phyloP scores from a whole-genome alignment of 176 grass and related monocot genomes.

The Rhynchospora tenuis region DNA sequence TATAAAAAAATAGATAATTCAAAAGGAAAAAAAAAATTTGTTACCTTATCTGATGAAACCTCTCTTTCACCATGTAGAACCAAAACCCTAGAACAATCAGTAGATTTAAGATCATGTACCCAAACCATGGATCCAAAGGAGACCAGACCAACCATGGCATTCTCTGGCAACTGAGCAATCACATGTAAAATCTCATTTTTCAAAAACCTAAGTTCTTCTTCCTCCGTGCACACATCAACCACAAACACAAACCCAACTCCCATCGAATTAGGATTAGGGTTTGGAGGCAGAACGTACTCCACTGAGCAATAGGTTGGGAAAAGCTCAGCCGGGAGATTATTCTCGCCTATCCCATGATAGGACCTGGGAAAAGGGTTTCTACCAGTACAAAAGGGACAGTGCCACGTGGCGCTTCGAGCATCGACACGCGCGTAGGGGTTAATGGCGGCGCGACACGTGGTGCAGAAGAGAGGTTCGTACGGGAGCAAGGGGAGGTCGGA shows the following conservation, averaged over 20 bases:
- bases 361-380: conserved; percentile 59
- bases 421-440: conserved; percentile 79
- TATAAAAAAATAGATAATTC: neutral
- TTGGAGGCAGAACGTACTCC: conserved; percentile 64
- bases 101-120: conserved; percentile 75
- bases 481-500: conserved; percentile 75
- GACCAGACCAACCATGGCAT: conserved; percentile 52
- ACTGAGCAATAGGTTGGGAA: conserved; percentile 96
- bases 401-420: conserved; percentile 63
- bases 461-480: conserved; percentile 68
- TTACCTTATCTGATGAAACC: conserved; percentile 60
- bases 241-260: conserved; percentile 64
- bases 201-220: conserved; percentile 50
- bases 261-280: conserved; percentile 21
- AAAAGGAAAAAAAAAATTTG: neutral
- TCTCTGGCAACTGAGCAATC: conserved; percentile 71
- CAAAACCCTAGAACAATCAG: conserved; percentile 55
- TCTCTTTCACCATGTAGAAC: conserved; percentile 78
- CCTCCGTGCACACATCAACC: conserved; percentile 43
- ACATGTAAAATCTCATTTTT: conserved; percentile 77
- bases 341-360: conserved; percentile 48
- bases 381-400: conserved; percentile 69
- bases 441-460: conserved; percentile 58
- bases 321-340: conserved; percentile 84
- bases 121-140: conserved; percentile 77